These are phyloP conservation scores for Globisporangium emineosum DNA, from an alignment of 352 stramenopile species.

Conservation along the genomic window DNA sequence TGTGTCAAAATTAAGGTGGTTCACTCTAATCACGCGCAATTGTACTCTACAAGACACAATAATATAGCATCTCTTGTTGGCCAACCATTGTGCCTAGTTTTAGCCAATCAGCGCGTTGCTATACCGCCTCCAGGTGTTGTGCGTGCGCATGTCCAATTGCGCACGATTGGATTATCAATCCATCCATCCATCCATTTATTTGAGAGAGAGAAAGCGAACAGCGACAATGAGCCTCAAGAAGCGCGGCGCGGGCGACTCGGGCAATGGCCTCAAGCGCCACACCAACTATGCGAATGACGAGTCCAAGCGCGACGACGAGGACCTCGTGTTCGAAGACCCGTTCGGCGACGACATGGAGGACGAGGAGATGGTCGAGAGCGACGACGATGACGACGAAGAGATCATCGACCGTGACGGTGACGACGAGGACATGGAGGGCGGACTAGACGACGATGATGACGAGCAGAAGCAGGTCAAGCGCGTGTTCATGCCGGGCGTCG, in stretches of 20 bases:
- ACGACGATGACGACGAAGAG: conserved; percentile 71
- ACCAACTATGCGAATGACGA: conserved; percentile 25
- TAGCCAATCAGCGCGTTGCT: conserved; percentile 18
- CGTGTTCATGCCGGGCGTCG: conserved; percentile 93
- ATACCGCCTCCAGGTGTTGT: not conserved
- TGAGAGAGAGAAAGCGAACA: not conserved
- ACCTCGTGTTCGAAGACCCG: conserved; percentile 87
- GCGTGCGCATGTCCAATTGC: not conserved
- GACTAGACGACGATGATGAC: conserved; percentile 53
- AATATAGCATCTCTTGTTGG: conserved; percentile 16
- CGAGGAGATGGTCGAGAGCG: conserved; percentile 87
- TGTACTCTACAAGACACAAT: conserved; percentile 24
- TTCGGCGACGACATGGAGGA: conserved; percentile 90
- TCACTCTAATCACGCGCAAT: conserved; percentile 1
- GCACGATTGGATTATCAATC: conserved; percentile 10
- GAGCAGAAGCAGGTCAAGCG: conserved; percentile 63
- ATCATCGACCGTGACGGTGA: conserved; percentile 37
- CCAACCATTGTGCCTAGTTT: conserved; percentile 15
- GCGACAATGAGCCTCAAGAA: conserved; percentile 66
- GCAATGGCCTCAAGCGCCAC: conserved; percentile 53
- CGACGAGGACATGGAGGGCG: conserved; percentile 50
- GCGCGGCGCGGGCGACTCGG: conserved; percentile 46
- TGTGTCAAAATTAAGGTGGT: conserved; percentile 16
- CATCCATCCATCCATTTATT: conserved; percentile 13
- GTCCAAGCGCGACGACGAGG: conserved; percentile 33